Evolutionary conservation across 306 rosid species (phyloP).

Genomic region (Citrullus colocynthis): DNA sequence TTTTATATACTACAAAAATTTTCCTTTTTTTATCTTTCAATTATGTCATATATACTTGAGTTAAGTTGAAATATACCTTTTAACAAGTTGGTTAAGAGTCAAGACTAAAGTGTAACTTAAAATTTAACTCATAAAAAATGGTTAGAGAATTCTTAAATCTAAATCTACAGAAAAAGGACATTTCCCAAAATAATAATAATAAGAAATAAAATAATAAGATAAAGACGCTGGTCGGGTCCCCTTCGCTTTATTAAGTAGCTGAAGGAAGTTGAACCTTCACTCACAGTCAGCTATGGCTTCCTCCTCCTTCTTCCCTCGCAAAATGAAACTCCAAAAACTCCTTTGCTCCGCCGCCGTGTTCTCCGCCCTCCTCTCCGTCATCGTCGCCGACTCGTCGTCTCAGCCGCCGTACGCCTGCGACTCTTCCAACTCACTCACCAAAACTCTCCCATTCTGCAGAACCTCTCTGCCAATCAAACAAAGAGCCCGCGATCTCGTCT

Average conservation of each 20-base stretch:
- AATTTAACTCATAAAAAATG: not conserved
- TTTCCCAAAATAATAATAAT: too few species aligned
- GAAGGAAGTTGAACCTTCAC: not conserved
- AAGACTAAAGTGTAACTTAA: not conserved
- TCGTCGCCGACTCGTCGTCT: constrained; percentile 21
- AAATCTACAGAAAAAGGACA: not conserved
- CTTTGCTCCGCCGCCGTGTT: not conserved
- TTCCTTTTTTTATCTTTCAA: too few species aligned
- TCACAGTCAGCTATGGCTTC: not conserved
- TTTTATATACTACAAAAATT: too few species aligned
- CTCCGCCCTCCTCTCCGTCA: not conserved
- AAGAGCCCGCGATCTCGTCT: constrained; percentile 54
- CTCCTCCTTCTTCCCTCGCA: not conserved
- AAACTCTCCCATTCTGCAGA: constrained; percentile 58
- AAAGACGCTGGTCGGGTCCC: not conserved
- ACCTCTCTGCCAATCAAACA: constrained; percentile 32
- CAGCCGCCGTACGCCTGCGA: constrained; percentile 67
- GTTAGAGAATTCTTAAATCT: not conserved
- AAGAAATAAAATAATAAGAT: not conserved
- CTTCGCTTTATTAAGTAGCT: not conserved
- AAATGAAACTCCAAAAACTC: not conserved
- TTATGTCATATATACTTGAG: too few species aligned
- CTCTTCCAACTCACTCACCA: constrained; percentile 45
- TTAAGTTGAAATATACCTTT: too few species aligned
- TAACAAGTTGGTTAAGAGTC: too few species aligned